phyloP scores from a whole-genome alignment of 2,329 filamentous ascomycete species.

The Zymoseptoria ardabiliae region DNA sequence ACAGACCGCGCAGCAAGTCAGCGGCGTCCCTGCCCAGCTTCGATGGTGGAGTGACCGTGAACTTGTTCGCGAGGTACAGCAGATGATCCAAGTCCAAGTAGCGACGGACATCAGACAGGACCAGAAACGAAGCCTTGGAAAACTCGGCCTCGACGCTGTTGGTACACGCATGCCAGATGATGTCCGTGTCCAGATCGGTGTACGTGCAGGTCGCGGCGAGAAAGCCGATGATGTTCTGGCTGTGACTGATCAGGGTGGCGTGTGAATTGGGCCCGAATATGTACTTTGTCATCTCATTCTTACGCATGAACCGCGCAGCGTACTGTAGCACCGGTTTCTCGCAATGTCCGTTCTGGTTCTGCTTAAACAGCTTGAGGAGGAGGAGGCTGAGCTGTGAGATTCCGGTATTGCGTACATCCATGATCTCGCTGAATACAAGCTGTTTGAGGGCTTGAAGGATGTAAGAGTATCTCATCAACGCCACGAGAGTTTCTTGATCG shows the following conservation, averaged over 20 bases:
- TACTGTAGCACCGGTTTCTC: conserved; percentile 55
- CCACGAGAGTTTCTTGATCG: conserved; percentile 23
- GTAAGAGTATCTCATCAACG: conserved; percentile 57
- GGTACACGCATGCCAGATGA: conserved; percentile 75
- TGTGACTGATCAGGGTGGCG: conserved; percentile 76
- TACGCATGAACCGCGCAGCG: conserved; percentile 61
- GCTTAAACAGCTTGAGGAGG: conserved; percentile 60
- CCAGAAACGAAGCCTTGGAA: conserved; percentile 68
- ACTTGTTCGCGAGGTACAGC: conserved; percentile 63
- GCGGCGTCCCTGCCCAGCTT: conserved; percentile 20
- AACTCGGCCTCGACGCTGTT: conserved; percentile 77
- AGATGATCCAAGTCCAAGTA: conserved; percentile 42
- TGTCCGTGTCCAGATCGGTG: conserved; percentile 62
- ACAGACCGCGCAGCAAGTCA: conserved; percentile 15
- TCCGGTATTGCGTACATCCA: conserved; percentile 79
- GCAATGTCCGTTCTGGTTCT: conserved; percentile 18
- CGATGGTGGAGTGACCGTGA: conserved; percentile 41
- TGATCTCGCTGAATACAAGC: conserved; percentile 74
- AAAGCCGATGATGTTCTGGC: conserved; percentile 79
- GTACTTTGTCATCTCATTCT: conserved; percentile 71
- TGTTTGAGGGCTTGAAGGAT: conserved; percentile 61
- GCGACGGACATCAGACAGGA: conserved; percentile 48
- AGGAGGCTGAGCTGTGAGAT: conserved; percentile 66
- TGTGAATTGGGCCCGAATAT: conserved; percentile 87
- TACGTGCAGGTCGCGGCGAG: conserved; percentile 73